phyloP scores from a whole-genome alignment of 768 basidiomycete genomes.

The Boletales sp. region DNA sequence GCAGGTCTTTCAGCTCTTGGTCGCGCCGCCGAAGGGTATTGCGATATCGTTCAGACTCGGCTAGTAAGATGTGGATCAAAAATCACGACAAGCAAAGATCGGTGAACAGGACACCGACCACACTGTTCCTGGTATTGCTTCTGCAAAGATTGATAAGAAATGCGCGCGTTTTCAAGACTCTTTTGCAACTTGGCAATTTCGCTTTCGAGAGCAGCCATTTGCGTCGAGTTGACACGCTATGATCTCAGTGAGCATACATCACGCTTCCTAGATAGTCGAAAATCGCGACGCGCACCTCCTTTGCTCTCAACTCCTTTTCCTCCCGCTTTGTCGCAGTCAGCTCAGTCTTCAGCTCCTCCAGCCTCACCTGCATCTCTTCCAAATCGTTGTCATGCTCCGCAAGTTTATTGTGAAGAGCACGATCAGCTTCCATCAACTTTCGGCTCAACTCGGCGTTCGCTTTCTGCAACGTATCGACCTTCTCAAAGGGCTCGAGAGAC shows the following conservation, averaged over 20 bases:
- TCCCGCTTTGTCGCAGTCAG: slow-evolving; percentile 79
- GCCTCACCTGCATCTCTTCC: slow-evolving; percentile 68
- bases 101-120: slow-evolving; percentile 42
- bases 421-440: slow-evolving; percentile 74
- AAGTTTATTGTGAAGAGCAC: slow-evolving; percentile 60
- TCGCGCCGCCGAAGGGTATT: slow-evolving; percentile 73
- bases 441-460: slow-evolving; percentile 71
- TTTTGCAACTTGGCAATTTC: slow-evolving; percentile 77
- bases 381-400: slow-evolving; percentile 79
- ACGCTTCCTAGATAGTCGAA: too few relatives aligned
- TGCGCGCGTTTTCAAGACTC: slow-evolving; percentile 66
- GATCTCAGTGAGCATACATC: slow-evolving; percentile 5
- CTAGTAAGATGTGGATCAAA: slow-evolving; percentile 31
- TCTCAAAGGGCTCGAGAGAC: slow-evolving; percentile 71
- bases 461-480: slow-evolving; percentile 68
- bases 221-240: slow-evolving; percentile 60
- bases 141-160: slow-evolving; percentile 73
- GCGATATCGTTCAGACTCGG: slow-evolving; percentile 75
- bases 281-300: slow-evolving; percentile 57
- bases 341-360: slow-evolving; percentile 80
- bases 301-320: slow-evolving; percentile 86
- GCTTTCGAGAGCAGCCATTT: slow-evolving; percentile 69
- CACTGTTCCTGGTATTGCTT: slow-evolving; percentile 90
- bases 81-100: neutral
- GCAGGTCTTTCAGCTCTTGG: slow-evolving; percentile 61